These are phyloP conservation scores for Fusarium newnesense DNA, from an alignment of 2,329 filamentous ascomycete genomes.

Conservation along the genomic window DNA sequence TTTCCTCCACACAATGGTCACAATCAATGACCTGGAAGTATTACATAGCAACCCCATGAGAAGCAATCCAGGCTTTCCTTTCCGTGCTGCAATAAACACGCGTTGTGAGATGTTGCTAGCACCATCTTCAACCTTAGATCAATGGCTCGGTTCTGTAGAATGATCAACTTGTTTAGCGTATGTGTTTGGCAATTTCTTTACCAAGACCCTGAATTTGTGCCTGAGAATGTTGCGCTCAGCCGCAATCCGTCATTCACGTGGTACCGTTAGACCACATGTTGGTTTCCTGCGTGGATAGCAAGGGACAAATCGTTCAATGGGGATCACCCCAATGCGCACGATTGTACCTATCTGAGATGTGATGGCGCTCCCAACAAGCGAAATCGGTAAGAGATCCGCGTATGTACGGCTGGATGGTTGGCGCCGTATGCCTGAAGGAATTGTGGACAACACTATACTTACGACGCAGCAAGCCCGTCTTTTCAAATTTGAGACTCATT, in stretches of 20 bases:
- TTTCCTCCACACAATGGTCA: slow-evolving; percentile 2
- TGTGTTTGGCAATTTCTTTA: neutral
- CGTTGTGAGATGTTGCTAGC: neutral
- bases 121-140: neutral
- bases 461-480: neutral
- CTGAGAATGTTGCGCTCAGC: slow-evolving; percentile 12
- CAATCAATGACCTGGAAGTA: neutral
- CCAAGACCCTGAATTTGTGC: slow-evolving; percentile 6
- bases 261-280: slow-evolving; percentile 29
- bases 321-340: slow-evolving; percentile 22
- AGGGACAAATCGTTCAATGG: slow-evolving; percentile 1
- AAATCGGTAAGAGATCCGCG: slow-evolving; percentile 26
- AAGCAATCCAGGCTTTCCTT: slow-evolving; percentile 13
- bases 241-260: slow-evolving; percentile 32
- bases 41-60: slow-evolving; percentile 24
- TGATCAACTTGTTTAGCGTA: neutral
- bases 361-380: slow-evolving; percentile 23
- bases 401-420: neutral
- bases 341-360: slow-evolving; percentile 40
- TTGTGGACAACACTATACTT: neutral
- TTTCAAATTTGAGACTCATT: neutral
- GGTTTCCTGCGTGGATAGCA: slow-evolving; percentile 9
- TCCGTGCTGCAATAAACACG: neutral
- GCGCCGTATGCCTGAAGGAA: neutral
- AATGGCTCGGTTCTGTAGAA: neutral